Base-by-base conservation (phyloP, 2,329 filamentous ascomycete species). In the Parasarocladium wereldwijsianum region DNA sequence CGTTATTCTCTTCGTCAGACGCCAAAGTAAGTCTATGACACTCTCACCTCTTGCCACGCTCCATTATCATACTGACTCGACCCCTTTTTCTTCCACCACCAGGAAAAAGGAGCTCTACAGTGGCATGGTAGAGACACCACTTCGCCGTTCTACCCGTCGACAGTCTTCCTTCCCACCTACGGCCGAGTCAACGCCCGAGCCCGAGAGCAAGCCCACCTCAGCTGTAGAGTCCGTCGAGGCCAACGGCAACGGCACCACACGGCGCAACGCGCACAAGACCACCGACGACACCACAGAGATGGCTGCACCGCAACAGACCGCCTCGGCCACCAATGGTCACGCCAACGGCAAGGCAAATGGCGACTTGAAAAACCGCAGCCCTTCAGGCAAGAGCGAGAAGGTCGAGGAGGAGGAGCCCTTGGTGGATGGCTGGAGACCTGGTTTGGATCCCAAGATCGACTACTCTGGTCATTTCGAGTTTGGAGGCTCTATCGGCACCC, bases 401-500 rank as follows among this genome's bases (percentile, higher is more conserved):
- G 45, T 33, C 17, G 20, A 19, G 9, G 25, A 26, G 14, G 18
- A 24, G 24, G 24, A 19, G 27, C 37, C 17, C 35, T 42, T 15
- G 37, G 38, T 57, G 15, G 71, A 75, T 41, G 70, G 71, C 32
- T 74, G 70, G 67, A 58, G 49, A 39, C 62, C 64, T 14, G 70
- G 68, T 26, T 59, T 62, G 42, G 70, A 78, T 42, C 68, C 65
- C 43, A 75, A 66, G 51, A 41, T 77, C 34, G 74, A 79, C 54
- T 59, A 66, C 44, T 74, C 70, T 2, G 70, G 66, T 38, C 60
- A 68, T 38, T 68, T 71, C 42, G 92, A 98, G 50, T 98, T 96
- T 49, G 87, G 87, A 38, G 90, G 90, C 34, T 76, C 82, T 3
- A 50, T 67, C n/a, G 87, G 90, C 32, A 78, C 86, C 24, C 57